Conservation (phyloP, 164 flowering plant genomes). For the Vitis rupestris region DNA sequence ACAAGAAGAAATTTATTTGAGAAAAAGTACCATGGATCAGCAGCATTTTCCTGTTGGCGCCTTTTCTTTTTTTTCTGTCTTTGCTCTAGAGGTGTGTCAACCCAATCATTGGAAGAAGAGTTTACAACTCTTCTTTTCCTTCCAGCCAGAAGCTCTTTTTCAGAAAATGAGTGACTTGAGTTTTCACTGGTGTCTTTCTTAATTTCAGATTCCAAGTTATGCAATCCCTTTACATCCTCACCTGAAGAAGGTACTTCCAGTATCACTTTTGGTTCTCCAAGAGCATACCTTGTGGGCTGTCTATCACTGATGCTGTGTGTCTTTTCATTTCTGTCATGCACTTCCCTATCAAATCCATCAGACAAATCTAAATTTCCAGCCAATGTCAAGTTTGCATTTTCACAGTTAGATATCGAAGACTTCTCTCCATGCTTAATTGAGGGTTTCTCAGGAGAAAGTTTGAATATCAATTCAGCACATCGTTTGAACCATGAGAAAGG, state of each 20-base stretch:
- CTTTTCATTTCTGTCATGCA: conserved; percentile 3
- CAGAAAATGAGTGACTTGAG: conserved; percentile 16
- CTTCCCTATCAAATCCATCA: conserved; percentile 13
- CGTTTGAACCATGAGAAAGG: conserved; percentile 74
- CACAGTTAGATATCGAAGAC: conserved; percentile 15
- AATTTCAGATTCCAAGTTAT: conserved; percentile 16
- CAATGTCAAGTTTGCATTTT: conserved; percentile 17
- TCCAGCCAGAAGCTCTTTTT: conserved; percentile 24
- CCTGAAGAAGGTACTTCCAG: conserved; percentile 34
- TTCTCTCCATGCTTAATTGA: conserved; percentile 14
- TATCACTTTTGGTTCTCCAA: conserved; percentile 46
- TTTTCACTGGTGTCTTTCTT: conserved; percentile 16
- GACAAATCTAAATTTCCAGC: conserved; percentile 16
- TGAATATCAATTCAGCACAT: conserved; percentile 60
- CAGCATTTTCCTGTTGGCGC: conserved; percentile 30
- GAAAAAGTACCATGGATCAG: conserved; percentile 29
- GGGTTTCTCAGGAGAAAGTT: conserved; percentile 39
- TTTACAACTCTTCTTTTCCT: conserved; percentile 41
- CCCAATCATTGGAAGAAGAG: conserved; percentile 17
- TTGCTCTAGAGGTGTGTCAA: conserved; percentile 23
- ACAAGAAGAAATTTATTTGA: neutral
- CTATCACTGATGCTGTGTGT: conserved; percentile 2
- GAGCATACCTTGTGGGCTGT: conserved; percentile 11
- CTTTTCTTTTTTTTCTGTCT: conserved; percentile 46
- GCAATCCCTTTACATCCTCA: conserved; percentile 18